A percentile compares a stretch with the other conserved stretches of the same genome.
phyloP scores from a whole-genome alignment of 2,329 filamentous ascomycete species.

The Xylaria polymorpha region DNA sequence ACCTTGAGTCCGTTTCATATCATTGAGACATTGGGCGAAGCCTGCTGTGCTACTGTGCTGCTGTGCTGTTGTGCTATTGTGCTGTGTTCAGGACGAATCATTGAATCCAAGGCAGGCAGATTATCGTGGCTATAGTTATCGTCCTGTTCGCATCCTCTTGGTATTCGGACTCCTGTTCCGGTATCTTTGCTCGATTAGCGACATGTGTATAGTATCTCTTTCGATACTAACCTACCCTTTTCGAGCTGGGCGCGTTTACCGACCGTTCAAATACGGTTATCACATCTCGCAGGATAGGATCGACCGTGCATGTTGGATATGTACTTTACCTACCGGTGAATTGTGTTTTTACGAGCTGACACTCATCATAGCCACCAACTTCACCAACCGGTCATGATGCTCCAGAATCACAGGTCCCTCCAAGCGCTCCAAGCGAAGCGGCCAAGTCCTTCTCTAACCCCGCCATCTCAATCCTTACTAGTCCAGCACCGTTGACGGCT shows the following conservation, averaged over 20 bases:
- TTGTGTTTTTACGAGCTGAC: neutral
- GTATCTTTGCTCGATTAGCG: neutral
- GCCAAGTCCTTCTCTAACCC: neutral
- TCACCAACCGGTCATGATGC: neutral
- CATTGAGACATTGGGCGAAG: conserved; percentile 5
- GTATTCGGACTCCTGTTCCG: neutral
- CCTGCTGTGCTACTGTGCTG: neutral
- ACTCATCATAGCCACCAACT: neutral
- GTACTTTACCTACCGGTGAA: conserved; percentile 2
- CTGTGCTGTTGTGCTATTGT: conserved; percentile 1
- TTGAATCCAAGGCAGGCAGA: neutral
- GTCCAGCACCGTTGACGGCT: neutral
- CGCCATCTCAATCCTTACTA: conserved; percentile 4
- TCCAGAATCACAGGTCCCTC: neutral
- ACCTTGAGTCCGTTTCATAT: neutral
- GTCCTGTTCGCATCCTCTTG: neutral
- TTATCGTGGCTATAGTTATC: conserved; percentile 1
- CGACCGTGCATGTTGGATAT: neutral
- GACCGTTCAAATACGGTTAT: neutral
- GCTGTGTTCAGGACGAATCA: neutral
- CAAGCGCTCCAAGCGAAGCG: neutral
- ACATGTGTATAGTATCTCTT: neutral
- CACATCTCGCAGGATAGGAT: neutral
- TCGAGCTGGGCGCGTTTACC: neutral
- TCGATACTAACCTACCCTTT: neutral